A percentile compares a stretch with the other conserved stretches of the same genome.
These are phyloP conservation scores for Anethum foeniculum DNA, from an alignment of 140 eudicot species.

Conservation along the genomic window DNA sequence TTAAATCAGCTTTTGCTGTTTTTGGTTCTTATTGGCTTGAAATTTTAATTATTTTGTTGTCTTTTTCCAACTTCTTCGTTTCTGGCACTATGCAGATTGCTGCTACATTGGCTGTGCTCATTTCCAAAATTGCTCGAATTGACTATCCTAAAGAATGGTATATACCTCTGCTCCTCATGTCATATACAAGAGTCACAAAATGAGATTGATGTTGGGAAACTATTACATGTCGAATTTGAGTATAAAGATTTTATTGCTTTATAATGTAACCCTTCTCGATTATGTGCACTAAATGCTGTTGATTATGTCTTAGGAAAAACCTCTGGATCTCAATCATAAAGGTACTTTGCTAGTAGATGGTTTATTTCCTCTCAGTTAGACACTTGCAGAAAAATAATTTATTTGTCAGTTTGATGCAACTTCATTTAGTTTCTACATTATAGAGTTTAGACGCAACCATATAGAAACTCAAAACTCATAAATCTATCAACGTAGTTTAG, in stretches of 20 bases:
- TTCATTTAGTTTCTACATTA: background rate
- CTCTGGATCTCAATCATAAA: background rate
- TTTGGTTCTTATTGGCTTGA: background rate
- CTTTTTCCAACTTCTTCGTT: background rate
- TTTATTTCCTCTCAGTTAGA: background rate
- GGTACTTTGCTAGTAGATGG: background rate
- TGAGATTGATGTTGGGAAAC: background rate
- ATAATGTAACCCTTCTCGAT: background rate
- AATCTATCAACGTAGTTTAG: background rate
- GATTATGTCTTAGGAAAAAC: background rate
- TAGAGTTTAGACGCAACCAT: background rate
- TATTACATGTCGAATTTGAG: background rate
- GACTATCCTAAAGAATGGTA: constrained; percentile 97
- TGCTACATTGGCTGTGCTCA: constrained; percentile 74
- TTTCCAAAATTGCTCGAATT: constrained; percentile 88
- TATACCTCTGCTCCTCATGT: background rate
- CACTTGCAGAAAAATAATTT: background rate
- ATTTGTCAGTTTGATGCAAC: background rate
- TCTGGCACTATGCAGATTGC: constrained; percentile 53
- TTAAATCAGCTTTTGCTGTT: too few species aligned
- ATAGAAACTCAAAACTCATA: background rate
- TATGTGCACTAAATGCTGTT: background rate
- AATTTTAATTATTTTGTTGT: background rate
- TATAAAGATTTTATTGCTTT: background rate
- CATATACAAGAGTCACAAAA: background rate